Evolutionary conservation across 2,329 filamentous ascomycete genomes (phyloP).

Genomic region (Dothideomycetes sp.): DNA sequence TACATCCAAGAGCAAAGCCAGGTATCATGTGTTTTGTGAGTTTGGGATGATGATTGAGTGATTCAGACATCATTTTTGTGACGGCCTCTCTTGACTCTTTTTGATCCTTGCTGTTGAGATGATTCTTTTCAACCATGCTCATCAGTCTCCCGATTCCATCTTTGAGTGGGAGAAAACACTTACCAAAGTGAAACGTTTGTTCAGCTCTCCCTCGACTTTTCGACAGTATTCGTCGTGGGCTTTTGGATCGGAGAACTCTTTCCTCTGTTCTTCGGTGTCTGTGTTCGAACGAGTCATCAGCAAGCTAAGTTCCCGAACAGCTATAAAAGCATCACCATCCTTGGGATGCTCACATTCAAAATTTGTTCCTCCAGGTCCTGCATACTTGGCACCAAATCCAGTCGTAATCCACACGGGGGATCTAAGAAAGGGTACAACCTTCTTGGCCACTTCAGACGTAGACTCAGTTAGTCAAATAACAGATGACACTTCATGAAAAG

Average conservation of each 20-base stretch:
- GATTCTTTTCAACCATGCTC: no score
- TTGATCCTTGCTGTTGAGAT: neutral
- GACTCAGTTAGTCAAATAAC: no score
- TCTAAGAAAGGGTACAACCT: no score
- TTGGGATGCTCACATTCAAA: slow-evolving; percentile 35
- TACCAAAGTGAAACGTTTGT: slow-evolving; percentile 38
- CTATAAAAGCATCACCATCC: no score
- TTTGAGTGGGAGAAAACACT: neutral
- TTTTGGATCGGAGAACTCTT: slow-evolving; percentile 33
- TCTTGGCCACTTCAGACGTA: no score
- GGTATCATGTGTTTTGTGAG: no score
- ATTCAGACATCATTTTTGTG: no score
- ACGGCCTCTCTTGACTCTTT: no score
- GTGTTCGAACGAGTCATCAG: no score
- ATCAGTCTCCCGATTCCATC: no score
- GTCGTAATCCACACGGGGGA: slow-evolving; percentile 40
- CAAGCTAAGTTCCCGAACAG: no score
- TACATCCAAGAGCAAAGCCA: slow-evolving; percentile 36
- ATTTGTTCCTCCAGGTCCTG: slow-evolving; percentile 39
- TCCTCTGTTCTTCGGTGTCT: slow-evolving; percentile 32
- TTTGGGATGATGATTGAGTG: slow-evolving; percentile 45
- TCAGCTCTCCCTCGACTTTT: slow-evolving; percentile 42
- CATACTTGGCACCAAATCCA: slow-evolving; percentile 39
- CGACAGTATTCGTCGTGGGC: slow-evolving; percentile 41
- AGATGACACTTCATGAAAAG: no score